Base-by-base conservation (phyloP, 495 filamentous ascomycete genomes). In the Penicillium mononematosum region DNA sequence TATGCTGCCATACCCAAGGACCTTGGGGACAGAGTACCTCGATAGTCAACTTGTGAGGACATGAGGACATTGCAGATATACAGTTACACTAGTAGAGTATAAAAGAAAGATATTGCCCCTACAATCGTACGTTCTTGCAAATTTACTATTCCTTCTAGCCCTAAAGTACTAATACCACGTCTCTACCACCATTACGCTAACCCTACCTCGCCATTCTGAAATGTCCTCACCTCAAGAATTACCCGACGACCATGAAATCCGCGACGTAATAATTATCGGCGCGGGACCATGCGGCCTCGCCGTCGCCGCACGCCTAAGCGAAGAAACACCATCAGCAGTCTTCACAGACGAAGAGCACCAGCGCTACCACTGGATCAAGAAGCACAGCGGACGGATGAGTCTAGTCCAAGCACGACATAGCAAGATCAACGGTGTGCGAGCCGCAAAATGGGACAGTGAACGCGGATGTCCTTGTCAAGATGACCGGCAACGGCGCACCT, bases 281-380 rank as follows among this genome's bases (percentile, higher is more conserved):
- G 84, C 81, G 22, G 84, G 85, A 9, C 83, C 85, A 6, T 85
- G 83, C 56, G 83, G 84, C 19, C 80, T 87, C 14, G 82, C 79
- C 29, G 78, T 83, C 31, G 84, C 84, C 8, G 80, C 83, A 4
- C 77, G 83, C 5, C 70, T 88, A 1, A 76, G 72, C 42, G 83
- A 87, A 71, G 73, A 74, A 50, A 86, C 83, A 2, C 83, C 84
- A 8, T 85, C 82, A 0, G 82, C 83, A 12, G 77, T 85, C 38
- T 87, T 87, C 71, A 86, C 84, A 3, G 85, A 86, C 65, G 81
- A 83, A 54, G 84, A 86, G 59, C 84, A 88, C 60, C 77, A 81
- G 49, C 77, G 83, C 10, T 87, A 84, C 63, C 81, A 85, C 63
- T 86, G 83, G 83, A 83, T 87, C 51, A 77, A 75, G 49, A 81